Conservation (phyloP, 148 eudicot genomes). For the Pharnaceum exiguum region DNA sequence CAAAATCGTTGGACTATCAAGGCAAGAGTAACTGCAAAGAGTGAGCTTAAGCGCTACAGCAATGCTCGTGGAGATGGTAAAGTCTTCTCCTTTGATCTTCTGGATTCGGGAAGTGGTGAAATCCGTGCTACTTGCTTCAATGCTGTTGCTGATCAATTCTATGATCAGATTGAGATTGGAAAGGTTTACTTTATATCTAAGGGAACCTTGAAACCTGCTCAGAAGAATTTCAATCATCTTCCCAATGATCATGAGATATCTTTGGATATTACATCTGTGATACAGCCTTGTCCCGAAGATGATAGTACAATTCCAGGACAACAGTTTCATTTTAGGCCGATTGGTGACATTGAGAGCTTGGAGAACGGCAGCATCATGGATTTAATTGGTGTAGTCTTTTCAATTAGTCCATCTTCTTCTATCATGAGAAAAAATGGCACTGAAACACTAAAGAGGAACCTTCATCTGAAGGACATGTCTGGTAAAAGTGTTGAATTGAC, state of each 20-base stretch:
- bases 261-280: conserved; percentile 57
- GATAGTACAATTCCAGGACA: conserved; percentile 61
- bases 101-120: conserved; percentile 92
- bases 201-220: conserved; percentile 76
- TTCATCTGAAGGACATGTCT: conserved; percentile 85
- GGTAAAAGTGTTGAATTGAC: conserved; percentile 83
- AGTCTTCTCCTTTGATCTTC: conserved; percentile 91
- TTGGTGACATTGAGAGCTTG: conserved; percentile 65
- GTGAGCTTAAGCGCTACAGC: conserved; percentile 65
- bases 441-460: conserved; percentile 72
- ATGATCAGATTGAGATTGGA: conserved; percentile 61
- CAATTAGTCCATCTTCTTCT: conserved; percentile 55
- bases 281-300: conserved; percentile 76
- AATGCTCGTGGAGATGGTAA: conserved; percentile 84
- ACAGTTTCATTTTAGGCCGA: conserved; percentile 72
- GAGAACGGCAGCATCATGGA: conserved; percentile 57
- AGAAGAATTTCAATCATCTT: conserved; percentile 78
- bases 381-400: conserved; percentile 79
- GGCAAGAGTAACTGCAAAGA: conserved; percentile 86
- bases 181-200: conserved; percentile 74
- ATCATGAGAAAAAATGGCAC: conserved; percentile 78
- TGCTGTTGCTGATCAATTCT: conserved; percentile 83
- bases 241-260: conserved; percentile 70
- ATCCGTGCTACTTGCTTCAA: conserved; percentile 91
- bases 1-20: conserved; percentile 92